These are phyloP conservation scores for Linum trigynum DNA, from an alignment of 345 rosid species.

Conservation along the genomic window DNA sequence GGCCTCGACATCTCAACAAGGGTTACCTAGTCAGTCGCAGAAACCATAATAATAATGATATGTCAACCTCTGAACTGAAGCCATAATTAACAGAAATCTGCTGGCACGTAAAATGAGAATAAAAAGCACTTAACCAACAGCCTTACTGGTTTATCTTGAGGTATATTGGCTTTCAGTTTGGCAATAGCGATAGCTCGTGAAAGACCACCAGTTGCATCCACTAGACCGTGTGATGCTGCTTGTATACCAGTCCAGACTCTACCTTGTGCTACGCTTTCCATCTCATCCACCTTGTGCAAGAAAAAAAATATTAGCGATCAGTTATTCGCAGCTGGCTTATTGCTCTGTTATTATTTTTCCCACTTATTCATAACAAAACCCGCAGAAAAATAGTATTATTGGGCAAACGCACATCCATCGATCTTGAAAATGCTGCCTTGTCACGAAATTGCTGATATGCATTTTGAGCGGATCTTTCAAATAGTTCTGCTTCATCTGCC, in stretches of 20 bases:
- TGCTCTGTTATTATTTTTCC: too few species aligned
- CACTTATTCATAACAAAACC: too few species aligned
- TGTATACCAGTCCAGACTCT: slow-evolving; percentile 96
- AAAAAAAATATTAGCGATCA: not conserved
- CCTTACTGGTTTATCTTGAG: slow-evolving; percentile 43
- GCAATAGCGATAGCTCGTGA: slow-evolving; percentile 87
- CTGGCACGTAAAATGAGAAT: not conserved
- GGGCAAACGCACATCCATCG: slow-evolving; percentile 55
- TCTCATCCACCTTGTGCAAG: slow-evolving; percentile 50
- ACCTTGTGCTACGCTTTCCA: slow-evolving; percentile 97
- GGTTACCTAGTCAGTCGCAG: slow-evolving; percentile 42
- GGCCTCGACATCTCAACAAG: slow-evolving; percentile 81
- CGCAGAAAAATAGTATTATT: not conserved
- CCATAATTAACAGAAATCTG: not conserved
- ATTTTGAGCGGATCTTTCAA: slow-evolving; percentile 73
- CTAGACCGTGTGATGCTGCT: slow-evolving; percentile 71
- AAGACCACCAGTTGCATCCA: slow-evolving; percentile 81
- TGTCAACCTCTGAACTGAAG: not conserved
- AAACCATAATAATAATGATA: not conserved
- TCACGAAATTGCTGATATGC: slow-evolving; percentile 71
- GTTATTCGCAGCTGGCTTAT: not conserved
- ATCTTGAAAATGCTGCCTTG: slow-evolving; percentile 84
- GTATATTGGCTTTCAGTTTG: slow-evolving; percentile 68
- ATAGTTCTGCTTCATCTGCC: slow-evolving; percentile 85
- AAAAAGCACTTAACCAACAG: slow-evolving; percentile 10